Conservation (phyloP, 192 early-diverging fungal genomes). For the Umbelopsis isabellina region DNA sequence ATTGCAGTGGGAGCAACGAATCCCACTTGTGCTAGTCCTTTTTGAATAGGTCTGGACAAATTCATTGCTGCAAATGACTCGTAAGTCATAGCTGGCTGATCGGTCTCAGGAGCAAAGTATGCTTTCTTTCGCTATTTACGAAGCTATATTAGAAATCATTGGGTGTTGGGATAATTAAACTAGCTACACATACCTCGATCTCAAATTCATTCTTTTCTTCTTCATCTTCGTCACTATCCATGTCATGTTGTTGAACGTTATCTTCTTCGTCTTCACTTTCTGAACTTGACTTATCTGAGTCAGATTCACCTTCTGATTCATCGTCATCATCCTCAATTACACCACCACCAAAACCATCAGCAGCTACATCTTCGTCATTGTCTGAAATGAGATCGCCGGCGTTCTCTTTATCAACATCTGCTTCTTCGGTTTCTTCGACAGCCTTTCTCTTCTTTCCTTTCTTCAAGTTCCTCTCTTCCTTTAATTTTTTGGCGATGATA, state of each 20-base stretch:
- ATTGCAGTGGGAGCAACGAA: constrained; percentile 94
- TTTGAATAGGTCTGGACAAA: constrained; percentile 93
- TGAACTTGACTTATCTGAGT: constrained; percentile 34
- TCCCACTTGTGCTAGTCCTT: constrained; percentile 85
- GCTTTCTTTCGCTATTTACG: constrained; percentile 57
- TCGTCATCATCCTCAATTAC: constrained; percentile 28
- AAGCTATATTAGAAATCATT: background rate
- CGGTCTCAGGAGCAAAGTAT: constrained; percentile 60
- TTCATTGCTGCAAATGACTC: constrained; percentile 93
- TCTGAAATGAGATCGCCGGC: constrained; percentile 28
- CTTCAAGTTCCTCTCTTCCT: constrained; percentile 27
- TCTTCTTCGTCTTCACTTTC: constrained; percentile 40
- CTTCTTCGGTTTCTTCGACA: constrained; percentile 30
- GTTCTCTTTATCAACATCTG: constrained; percentile 30
- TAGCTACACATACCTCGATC: background rate
- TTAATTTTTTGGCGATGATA: constrained; percentile 47
- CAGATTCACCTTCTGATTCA: constrained; percentile 43
- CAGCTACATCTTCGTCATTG: constrained; percentile 37
- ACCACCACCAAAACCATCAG: constrained; percentile 37
- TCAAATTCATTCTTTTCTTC: background rate
- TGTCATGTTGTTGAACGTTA: constrained; percentile 33
- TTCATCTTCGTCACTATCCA: constrained; percentile 15
- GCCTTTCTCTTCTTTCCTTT: constrained; percentile 35
- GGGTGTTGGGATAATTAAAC: background rate
- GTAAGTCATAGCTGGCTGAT: constrained; percentile 46